A percentile compares a stretch with the other conserved stretches of the same genome.
These are phyloP conservation scores for Athelia psychrophila DNA, from an alignment of 1,284 basidiomycete species.

Conservation along the genomic window DNA sequence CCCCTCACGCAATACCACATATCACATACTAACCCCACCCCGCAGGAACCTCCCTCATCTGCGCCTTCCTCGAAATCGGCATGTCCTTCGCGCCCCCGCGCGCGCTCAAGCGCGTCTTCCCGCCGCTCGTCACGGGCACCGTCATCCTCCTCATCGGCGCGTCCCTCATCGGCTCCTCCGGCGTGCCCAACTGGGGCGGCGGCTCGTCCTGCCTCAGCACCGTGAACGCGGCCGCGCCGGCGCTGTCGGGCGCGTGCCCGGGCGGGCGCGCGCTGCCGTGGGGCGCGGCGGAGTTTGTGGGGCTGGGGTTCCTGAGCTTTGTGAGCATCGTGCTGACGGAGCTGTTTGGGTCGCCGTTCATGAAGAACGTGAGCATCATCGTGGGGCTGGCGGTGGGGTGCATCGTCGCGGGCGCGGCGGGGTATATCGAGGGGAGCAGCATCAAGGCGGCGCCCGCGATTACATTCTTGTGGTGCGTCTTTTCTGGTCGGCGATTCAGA, in stretches of 20 bases:
- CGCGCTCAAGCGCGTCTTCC: slow-evolving; percentile 68
- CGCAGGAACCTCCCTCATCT: slow-evolving; percentile 77
- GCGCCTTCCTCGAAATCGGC: slow-evolving; percentile 78
- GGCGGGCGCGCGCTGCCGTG: slow-evolving; percentile 66
- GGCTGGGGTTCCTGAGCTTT: slow-evolving; percentile 84
- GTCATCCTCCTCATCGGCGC: slow-evolving; percentile 79
- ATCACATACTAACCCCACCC: background rate
- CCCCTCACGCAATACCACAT: background rate
- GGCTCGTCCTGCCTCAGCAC: slow-evolving; percentile 52
- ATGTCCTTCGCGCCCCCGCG: slow-evolving; percentile 73
- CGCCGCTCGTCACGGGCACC: slow-evolving; percentile 79
- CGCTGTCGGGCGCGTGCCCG: slow-evolving; percentile 60
- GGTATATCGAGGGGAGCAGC: slow-evolving; percentile 65
- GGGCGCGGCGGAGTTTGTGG: slow-evolving; percentile 82
- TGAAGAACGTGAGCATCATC: slow-evolving; percentile 77
- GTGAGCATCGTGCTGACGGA: slow-evolving; percentile 74
- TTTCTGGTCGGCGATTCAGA: background rate
- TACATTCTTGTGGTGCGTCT: slow-evolving; percentile 70
- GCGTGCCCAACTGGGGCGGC: slow-evolving; percentile 81
- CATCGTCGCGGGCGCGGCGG: slow-evolving; percentile 73
- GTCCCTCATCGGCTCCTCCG: slow-evolving; percentile 70
- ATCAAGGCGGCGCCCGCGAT: slow-evolving; percentile 70
- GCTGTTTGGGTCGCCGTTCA: slow-evolving; percentile 78
- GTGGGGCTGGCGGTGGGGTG: slow-evolving; percentile 75
- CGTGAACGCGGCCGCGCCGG: too few species aligned